Base-by-base conservation (phyloP, 371 early-diverging fungal genomes). In the Mortierella sp. region DNA sequence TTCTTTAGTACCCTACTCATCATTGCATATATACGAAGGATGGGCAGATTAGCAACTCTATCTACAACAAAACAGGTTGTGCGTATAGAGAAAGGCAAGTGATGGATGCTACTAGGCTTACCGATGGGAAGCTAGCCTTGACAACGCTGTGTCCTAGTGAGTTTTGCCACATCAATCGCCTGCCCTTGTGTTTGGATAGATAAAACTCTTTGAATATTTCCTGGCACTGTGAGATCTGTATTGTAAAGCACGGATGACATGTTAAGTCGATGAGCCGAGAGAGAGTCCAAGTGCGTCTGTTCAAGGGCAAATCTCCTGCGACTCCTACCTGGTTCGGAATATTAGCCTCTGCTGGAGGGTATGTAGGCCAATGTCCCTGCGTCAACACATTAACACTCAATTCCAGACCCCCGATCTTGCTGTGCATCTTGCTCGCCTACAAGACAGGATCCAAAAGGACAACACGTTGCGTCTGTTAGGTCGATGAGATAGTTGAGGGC, bases 341-440 rank as follows among this genome's bases (percentile, higher is more conserved):
- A 16, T 60, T 82, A 30, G 91, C 81, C 1, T 86, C 82, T 5
- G 87, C 78, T 16, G 88, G 85, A 7, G 93, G 84, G 71, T 95
- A 96, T 0, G 91, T 86, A 1, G 98, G 98, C 98, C 97, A 98
- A 71, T 86, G 87, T 4, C 91, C 91, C 54, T 90, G 87, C 12
- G 97, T 93, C 64, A 98, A 81, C 0, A 97, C 91, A 66, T 88
- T 93, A 23, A 94, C 92, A 23, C 82, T 66, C 50, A 94, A 82
- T 16, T 87, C 84, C 57, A 83, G 49, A 51, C 61, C 55, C 53
- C 54, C 55, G 28, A 73, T 59, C 56, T 72, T 70, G 54, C 19
- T 66, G 61, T 73, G 42, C 76, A 71, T 61, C 45, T 80, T 80
- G 58, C 79, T 72, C 9, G 72, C 48, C 80, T 81, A 63, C 45